Conservation (phyloP, 2,329 filamentous ascomycete genomes). For the Penicillium sp. region DNA sequence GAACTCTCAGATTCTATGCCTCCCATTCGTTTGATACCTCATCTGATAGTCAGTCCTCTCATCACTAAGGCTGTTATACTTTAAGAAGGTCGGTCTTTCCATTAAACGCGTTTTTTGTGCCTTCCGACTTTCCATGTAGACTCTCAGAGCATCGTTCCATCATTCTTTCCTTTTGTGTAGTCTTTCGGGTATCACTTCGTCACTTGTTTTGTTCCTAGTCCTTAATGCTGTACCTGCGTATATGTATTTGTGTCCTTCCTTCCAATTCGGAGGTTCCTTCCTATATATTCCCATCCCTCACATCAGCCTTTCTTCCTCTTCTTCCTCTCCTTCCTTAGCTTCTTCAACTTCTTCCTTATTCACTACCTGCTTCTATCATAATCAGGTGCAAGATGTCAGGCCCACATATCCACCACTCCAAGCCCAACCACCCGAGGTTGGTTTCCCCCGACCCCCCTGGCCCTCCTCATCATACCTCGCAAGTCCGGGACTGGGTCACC, state of each 20-base stretch:
- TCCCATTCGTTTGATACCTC: neutral
- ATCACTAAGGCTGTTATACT: too few species aligned
- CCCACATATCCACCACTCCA: neutral
- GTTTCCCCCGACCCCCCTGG: too few species aligned
- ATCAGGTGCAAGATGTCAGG: neutral
- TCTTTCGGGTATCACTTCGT: neutral
- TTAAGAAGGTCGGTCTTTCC: too few species aligned
- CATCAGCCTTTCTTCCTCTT: neutral
- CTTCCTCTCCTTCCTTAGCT: neutral
- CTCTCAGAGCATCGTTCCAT: neutral
- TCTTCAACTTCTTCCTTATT: neutral
- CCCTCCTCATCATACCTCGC: neutral
- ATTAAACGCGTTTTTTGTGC: neutral
- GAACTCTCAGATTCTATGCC: neutral
- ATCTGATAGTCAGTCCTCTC: neutral
- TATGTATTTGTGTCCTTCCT: neutral
- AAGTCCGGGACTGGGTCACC: conserved; percentile 7
- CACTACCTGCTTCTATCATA: neutral
- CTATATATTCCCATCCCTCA: neutral
- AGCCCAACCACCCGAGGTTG: neutral
- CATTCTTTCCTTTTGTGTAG: neutral
- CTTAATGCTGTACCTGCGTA: too few species aligned
- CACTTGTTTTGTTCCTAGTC: neutral
- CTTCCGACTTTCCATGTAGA: neutral
- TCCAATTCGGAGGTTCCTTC: neutral